A percentile compares a stretch with the other conserved stretches of the same genome.
phyloP scores from a whole-genome alignment of 164 flowering plant genomes.

The Nelumbo lutea region DNA sequence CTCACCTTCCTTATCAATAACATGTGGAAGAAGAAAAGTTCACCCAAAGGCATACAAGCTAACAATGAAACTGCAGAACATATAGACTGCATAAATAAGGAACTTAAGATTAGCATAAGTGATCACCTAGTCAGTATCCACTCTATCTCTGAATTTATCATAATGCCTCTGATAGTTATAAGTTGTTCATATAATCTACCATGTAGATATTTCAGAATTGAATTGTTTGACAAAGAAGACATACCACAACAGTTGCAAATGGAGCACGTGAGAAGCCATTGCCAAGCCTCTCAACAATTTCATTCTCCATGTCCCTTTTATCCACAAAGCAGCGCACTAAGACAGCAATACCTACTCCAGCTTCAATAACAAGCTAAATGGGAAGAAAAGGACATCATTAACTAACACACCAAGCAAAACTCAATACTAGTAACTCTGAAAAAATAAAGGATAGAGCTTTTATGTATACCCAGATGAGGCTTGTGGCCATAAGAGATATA shows the following conservation, averaged over 20 bases:
- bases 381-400: not conserved
- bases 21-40: conserved; percentile 97
- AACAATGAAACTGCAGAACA: conserved; percentile 83
- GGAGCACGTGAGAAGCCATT: conserved; percentile 92
- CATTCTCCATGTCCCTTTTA: conserved; percentile 63
- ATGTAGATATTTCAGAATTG: not conserved
- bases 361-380: conserved; percentile 71
- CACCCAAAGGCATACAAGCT: conserved; percentile 85
- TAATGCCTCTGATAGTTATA: not conserved
- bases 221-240: conserved; percentile 8
- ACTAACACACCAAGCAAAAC: not conserved
- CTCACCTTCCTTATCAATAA: conserved; percentile 86
- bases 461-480: conserved; percentile 86
- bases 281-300: conserved; percentile 83
- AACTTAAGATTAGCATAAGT: not conserved
- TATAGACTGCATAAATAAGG: conserved; percentile 45
- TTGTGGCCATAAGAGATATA: conserved; percentile 79
- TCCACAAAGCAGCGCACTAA: conserved; percentile 81
- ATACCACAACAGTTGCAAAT: conserved; percentile 92
- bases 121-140: not conserved
- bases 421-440: not conserved
- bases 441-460: not conserved
- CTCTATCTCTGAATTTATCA: not conserved
- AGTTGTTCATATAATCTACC: not conserved
- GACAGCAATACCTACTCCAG: conserved; percentile 89